Evolutionary conservation across 805 yeast genomes (phyloP), one percentile per base, ranked within the genome.

Genomic region (Grigorovia humatica): DNA sequence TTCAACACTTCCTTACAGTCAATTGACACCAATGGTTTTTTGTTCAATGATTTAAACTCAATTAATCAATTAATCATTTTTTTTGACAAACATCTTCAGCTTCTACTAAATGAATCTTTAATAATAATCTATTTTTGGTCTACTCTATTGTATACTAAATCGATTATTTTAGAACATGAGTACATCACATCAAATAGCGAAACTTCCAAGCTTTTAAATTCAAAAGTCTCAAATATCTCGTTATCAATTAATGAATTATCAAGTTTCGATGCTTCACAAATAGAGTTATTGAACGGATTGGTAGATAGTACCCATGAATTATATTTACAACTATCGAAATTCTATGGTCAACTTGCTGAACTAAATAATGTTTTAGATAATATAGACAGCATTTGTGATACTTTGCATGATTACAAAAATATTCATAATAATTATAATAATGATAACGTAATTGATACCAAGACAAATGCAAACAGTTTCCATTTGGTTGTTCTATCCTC

Each of bases 61-160:
- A 72, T 80, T 52, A 60, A 64, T 32, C 48, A 61, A n/a, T 67
- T 81, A 27, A 74, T 79, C 51, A 62, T 66, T 0, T 57, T 68
- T 4, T 48, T 55, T 5, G 55, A 55, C 18, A 29, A 43, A 6
- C 19, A 42, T 2, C 32, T 46, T 8, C 11, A 48, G 1, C 15
- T 46, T 32, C 11, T 32, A 13, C 15, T 32, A 32, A 32, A 32
- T 32, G 38, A 32, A 32, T 77, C 78, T 54, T 68, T 85, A 2
- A 63, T 83, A 11, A 68, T 82, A 0, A 63, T 79, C 45, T 84
- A 83, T 60, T 75, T 80, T 20, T 85, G 91, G 91, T 77, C 86
- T 32, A 76, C 83, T 13, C 64, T 81, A 11, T 61, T 81, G 11
- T 78, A 79, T 56, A 49, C 82, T 20, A 80, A 81, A 54, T 70